Evolutionary conservation across 2,329 filamentous ascomycete genomes (phyloP).

Genomic region (Blastomyces parvus): DNA sequence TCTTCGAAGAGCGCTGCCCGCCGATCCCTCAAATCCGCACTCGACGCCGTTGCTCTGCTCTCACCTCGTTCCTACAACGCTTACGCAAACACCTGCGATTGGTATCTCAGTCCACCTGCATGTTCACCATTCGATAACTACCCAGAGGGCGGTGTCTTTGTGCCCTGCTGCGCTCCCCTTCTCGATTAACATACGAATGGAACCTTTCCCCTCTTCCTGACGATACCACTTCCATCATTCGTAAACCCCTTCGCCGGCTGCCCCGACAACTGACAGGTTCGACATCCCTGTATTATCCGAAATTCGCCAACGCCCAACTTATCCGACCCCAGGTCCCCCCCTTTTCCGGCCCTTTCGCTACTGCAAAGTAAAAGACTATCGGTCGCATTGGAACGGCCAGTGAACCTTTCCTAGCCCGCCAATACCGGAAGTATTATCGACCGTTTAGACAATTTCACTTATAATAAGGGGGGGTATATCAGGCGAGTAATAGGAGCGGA

Average conservation of each 20-base stretch:
- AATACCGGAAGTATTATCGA: not conserved
- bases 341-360: not conserved
- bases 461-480: not conserved
- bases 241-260: not conserved
- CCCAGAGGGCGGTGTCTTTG: slow-evolving; percentile 2
- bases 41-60: not conserved
- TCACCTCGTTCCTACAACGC: not conserved
- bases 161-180: slow-evolving; percentile 7
- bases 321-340: not conserved
- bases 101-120: slow-evolving; percentile 1
- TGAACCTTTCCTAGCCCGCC: not conserved
- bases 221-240: not conserved
- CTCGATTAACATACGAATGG: slow-evolving; percentile 2
- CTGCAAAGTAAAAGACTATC: not conserved
- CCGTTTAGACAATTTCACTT: not conserved
- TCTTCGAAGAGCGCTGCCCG: not conserved
- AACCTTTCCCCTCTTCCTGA: slow-evolving; percentile 10
- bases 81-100: not conserved
- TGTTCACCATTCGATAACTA: slow-evolving; percentile 6
- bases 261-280: not conserved
- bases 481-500: slow-evolving; percentile 2
- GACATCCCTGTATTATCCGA: not conserved
- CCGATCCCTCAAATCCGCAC: not conserved
- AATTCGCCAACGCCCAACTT: not conserved
- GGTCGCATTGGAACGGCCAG: not conserved